Evolutionary conservation across 169 alveolate genomes (phyloP).

Genomic region (Nephromyces sp.): DNA sequence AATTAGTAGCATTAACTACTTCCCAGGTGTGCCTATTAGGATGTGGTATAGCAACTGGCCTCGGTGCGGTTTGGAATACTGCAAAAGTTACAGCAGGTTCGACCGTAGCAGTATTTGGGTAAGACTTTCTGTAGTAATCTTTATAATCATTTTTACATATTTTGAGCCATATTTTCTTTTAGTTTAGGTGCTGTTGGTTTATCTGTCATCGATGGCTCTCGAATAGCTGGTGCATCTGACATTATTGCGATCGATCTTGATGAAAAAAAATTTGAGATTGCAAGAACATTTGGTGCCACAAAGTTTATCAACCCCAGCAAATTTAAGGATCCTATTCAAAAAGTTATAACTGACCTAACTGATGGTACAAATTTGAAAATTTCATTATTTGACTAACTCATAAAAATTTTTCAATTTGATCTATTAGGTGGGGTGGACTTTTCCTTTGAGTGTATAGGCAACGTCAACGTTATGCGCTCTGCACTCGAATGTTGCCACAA

Average conservation of each 20-base stretch:
- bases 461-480: conserved; percentile 59
- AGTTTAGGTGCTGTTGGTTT: conserved; percentile 77
- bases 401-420: not conserved
- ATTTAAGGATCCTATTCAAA: conserved; percentile 35
- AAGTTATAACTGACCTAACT: conserved; percentile 25
- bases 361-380: conserved; percentile 2
- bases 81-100: conserved; percentile 57
- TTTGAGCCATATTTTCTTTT: too few species aligned
- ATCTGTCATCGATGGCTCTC: conserved; percentile 69
- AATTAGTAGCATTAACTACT: conserved; percentile 7
- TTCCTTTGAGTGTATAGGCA: conserved; percentile 73
- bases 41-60: conserved; percentile 78
- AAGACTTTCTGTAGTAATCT: not conserved
- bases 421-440: conserved; percentile 62
- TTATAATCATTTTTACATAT: too few species aligned
- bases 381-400: not conserved
- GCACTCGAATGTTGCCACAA: conserved; percentile 57
- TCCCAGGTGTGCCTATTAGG: conserved; percentile 66
- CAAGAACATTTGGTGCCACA: conserved; percentile 55
- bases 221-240: conserved; percentile 46
- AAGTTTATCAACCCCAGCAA: conserved; percentile 37
- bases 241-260: conserved; percentile 59
- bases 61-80: conserved; percentile 75
- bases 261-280: conserved; percentile 47
- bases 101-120: conserved; percentile 70